phyloP scores from a whole-genome alignment of 352 stramenopile genomes.

The Pythium myriotylum region DNA sequence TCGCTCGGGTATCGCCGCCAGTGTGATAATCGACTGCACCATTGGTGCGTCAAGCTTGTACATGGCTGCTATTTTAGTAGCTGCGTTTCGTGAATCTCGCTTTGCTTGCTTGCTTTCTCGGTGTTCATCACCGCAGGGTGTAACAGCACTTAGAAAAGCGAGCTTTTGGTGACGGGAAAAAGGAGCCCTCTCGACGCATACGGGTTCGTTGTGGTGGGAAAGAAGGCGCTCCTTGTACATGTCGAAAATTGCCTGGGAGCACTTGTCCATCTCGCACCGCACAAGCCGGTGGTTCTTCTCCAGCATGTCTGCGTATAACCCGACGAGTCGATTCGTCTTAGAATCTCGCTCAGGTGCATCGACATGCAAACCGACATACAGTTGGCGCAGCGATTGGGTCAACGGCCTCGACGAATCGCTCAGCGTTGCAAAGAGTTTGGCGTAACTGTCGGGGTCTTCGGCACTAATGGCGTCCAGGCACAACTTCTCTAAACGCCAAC shows the following conservation, averaged over 20 bases:
- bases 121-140: neutral
- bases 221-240: slow-evolving; percentile 12
- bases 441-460: neutral
- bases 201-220: slow-evolving; percentile 10
- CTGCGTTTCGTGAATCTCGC: neutral
- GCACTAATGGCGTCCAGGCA: neutral
- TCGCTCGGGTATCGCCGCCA: slow-evolving; percentile 4
- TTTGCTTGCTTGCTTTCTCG: slow-evolving; percentile 4
- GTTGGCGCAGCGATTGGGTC: slow-evolving; percentile 2
- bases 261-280: slow-evolving; percentile 2
- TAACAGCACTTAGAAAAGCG: slow-evolving; percentile 16
- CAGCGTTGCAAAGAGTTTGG: neutral
- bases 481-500: slow-evolving; percentile 13
- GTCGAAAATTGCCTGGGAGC: neutral
- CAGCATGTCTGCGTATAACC: slow-evolving; percentile 7
- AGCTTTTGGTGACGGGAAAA: neutral
- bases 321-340: slow-evolving; percentile 2
- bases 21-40: slow-evolving; percentile 10
- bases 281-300: slow-evolving; percentile 10
- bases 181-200: slow-evolving; percentile 9
- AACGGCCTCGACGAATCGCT: slow-evolving; percentile 8
- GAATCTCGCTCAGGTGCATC: neutral
- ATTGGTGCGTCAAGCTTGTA: slow-evolving; percentile 5
- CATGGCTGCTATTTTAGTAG: neutral
- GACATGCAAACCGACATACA: neutral